Percentiles rank a stretch among this genome's conserved stretches.
phyloP scores from a whole-genome alignment of 176 grass and related monocot genomes.

The Eragrostis nindensis region DNA sequence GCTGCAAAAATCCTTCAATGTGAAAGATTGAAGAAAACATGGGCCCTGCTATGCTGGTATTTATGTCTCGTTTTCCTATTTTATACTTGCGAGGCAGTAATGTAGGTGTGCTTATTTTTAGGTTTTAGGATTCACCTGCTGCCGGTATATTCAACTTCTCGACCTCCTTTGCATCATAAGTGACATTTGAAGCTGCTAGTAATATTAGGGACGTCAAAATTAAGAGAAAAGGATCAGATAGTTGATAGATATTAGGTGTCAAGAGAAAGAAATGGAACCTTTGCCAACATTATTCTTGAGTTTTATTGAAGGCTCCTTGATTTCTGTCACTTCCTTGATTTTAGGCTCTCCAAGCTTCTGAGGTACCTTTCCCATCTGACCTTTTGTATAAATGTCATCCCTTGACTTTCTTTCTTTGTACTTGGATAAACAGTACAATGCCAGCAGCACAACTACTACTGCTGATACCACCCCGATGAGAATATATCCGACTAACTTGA shows the following conservation, averaged over 20 bases:
- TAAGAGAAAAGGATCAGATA: background rate
- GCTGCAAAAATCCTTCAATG: conserved; percentile 36
- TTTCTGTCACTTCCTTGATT: conserved; percentile 59
- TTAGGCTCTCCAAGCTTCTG: conserved; percentile 57
- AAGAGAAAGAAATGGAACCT: conserved; percentile 57
- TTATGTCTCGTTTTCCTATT: conserved; percentile 10
- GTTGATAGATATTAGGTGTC: conserved; percentile 7
- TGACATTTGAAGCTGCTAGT: conserved; percentile 45
- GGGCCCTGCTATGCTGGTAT: conserved; percentile 22
- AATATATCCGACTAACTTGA: conserved; percentile 84
- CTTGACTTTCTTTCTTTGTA: conserved; percentile 68
- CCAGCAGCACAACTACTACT: conserved; percentile 62
- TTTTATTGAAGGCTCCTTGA: conserved; percentile 52
- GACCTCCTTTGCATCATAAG: conserved; percentile 48
- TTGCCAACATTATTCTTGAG: conserved; percentile 60
- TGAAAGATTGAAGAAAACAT: conserved; percentile 24
- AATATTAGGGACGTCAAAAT: conserved; percentile 12
- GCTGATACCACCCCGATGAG: conserved; percentile 67
- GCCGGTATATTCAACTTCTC: conserved; percentile 38
- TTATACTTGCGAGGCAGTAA: conserved; percentile 26
- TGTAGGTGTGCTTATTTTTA: background rate
- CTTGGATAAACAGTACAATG: conserved; percentile 81
- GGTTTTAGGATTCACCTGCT: conserved; percentile 51
- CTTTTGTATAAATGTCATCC: conserved; percentile 47
- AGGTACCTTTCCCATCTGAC: conserved; percentile 50